Percentiles rank a stretch among this genome's conserved stretches.
These are phyloP conservation scores for Arctium lappa DNA, from an alignment of 129 eudicot genomes.

Conservation along the genomic window DNA sequence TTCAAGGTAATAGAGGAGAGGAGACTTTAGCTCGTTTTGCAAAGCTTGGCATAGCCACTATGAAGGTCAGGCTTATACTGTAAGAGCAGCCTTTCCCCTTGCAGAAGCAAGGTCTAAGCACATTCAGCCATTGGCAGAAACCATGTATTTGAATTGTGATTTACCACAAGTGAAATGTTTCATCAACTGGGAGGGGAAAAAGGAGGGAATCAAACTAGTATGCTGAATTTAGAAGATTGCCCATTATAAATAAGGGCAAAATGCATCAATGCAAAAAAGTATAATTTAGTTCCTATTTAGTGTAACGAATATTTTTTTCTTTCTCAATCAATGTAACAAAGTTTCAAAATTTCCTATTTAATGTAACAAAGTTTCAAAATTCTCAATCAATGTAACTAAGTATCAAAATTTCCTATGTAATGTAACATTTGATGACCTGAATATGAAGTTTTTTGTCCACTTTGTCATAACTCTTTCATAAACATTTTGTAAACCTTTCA, in stretches of 20 bases:
- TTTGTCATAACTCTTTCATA: background rate
- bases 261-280: too few relatives aligned
- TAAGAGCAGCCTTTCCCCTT: too few relatives aligned
- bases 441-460: background rate
- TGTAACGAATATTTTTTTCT: too few relatives aligned
- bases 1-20: background rate
- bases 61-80: too few relatives aligned
- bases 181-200: background rate
- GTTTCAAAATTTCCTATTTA: background rate
- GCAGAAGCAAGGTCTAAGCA: background rate
- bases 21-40: background rate
- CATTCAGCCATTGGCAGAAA: too few relatives aligned
- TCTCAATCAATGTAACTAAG: background rate
- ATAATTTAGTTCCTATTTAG: too few relatives aligned
- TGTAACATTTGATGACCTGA: background rate
- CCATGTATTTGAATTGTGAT: too few relatives aligned
- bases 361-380: background rate
- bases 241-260: background rate
- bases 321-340: background rate
- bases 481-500: too few relatives aligned
- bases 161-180: background rate
- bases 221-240: too few relatives aligned
- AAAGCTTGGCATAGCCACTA: too few relatives aligned
- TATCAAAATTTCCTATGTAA: background rate
- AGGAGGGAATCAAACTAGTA: background rate